Percentiles rank a stretch among this genome's conserved stretches.
Evolutionary conservation across 140 eudicot genomes (phyloP).

Genomic region (Flaveria floridana): DNA sequence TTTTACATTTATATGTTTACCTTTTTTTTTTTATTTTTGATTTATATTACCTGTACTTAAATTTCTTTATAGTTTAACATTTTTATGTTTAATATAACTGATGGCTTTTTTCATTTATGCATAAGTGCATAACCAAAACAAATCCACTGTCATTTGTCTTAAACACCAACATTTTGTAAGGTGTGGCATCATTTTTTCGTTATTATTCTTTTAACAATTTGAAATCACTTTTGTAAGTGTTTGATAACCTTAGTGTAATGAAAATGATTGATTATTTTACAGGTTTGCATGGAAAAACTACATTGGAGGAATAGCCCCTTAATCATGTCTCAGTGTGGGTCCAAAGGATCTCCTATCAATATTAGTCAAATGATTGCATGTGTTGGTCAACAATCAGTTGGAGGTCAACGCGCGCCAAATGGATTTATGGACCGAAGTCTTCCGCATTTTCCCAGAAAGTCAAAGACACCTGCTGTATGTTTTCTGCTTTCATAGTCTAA

Average conservation of each 20-base stretch:
- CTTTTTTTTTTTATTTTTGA: too few species aligned
- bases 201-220: not conserved
- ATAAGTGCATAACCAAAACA: not conserved
- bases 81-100: not conserved
- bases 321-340: slow-evolving; percentile 98
- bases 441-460: slow-evolving; percentile 78
- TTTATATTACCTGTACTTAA: too few species aligned
- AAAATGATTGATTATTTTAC: slow-evolving; percentile 4
- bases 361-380: slow-evolving; percentile 99
- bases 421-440: slow-evolving; percentile 91
- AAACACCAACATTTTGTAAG: not conserved
- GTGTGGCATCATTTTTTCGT: not conserved
- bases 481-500: not conserved
- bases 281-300: slow-evolving; percentile 81
- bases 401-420: slow-evolving; percentile 95
- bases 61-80: too few species aligned
- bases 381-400: slow-evolving; percentile 97
- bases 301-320: slow-evolving; percentile 96
- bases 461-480: slow-evolving; percentile 82
- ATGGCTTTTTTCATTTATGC: not conserved
- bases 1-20: too few species aligned
- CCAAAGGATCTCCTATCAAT: slow-evolving; percentile 96
- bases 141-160: not conserved
- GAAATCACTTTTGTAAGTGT: not conserved
- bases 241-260: not conserved